Evolutionary conservation across 2,329 filamentous ascomycete genomes (phyloP), one percentile per base, ranked within the genome.

Genomic region (Trichoderma simmonsii): DNA sequence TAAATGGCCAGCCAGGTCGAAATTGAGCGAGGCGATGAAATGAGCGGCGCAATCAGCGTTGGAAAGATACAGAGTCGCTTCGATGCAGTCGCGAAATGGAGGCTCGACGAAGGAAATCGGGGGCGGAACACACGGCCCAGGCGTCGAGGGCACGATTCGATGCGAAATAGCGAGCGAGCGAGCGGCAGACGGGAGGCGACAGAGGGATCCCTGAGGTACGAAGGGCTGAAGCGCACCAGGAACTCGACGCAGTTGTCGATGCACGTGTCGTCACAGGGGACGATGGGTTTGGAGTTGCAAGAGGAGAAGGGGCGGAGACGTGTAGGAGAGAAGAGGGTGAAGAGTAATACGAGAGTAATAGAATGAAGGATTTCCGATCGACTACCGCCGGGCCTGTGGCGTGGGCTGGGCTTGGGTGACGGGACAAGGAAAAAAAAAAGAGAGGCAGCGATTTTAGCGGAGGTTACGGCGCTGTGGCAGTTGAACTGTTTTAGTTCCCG

Each of bases 1-100:
- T 76, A 76, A 74, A 75, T 77, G 70, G 77, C 78, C 80, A 82
- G 81, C 81, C 81, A 82, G 81, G 61, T 73, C 71, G 48, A n/a
- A 28, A 48, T 71, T 21, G 67, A 64, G 34, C 54, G 43, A 21
- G 56, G 64, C 65, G 15, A 14, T 54, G 30, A 63, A 67, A 62
- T 54, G 61, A 65, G 26, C 24, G 66, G 36, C 56, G 18, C 65
- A 36, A 26, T 51, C 57, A 62, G 59, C 56, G 56, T 34, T 34
- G 66, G 8, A 51, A 28, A 70, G 21, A 51, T 21, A 62, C 14
- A 21, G n/a, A 14, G 28, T 62, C 64, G 64, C 26, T n/a, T 67
- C 67, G 67, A 70, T 26, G 57, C 21, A 70, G 59, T 57, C 36
- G 71, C 12, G 24, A 43, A 34, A 4, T 36, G n/a, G 57, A 65